These are phyloP conservation scores for Beauveria brongniartii DNA, from an alignment of 2,329 filamentous ascomycete genomes.

Conservation along the genomic window DNA sequence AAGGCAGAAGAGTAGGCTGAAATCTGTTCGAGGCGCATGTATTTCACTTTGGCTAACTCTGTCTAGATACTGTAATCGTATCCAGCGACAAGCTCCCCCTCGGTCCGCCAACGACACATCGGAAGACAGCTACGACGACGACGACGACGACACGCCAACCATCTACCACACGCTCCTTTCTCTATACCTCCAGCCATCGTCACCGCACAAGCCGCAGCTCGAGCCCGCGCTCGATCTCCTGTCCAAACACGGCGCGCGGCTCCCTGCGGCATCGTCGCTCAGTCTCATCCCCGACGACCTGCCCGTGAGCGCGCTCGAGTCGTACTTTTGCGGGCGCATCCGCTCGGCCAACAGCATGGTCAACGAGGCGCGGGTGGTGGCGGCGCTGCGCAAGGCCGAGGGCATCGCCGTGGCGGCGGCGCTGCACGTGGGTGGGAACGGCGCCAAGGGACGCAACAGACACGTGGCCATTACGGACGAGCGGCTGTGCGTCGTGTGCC, in stretches of 20 bases:
- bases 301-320: constrained; percentile 70
- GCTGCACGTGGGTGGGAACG: constrained; percentile 54
- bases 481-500: constrained; percentile 81
- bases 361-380: constrained; percentile 71
- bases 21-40: background rate
- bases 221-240: constrained; percentile 76
- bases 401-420: constrained; percentile 68
- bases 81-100: constrained; percentile 55
- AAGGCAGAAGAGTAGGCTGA: constrained; percentile 83
- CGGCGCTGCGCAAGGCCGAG: constrained; percentile 68
- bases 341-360: constrained; percentile 74
- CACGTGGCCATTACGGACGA: constrained; percentile 82
- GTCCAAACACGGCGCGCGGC: constrained; percentile 83
- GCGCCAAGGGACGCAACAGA: constrained; percentile 38
- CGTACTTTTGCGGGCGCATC: constrained; percentile 88
- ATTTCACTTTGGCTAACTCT: background rate
- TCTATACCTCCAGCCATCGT: constrained; percentile 76
- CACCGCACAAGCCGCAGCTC: constrained; percentile 63
- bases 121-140: constrained; percentile 30
- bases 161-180: constrained; percentile 90
- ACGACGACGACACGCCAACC: constrained; percentile 53
- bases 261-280: constrained; percentile 80
- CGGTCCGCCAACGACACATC: constrained; percentile 25
- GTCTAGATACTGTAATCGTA: constrained; percentile 75
- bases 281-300: constrained; percentile 76